These are phyloP conservation scores for Carex myosuroides DNA, from an alignment of 176 grass and related monocot genomes.

Conservation along the genomic window DNA sequence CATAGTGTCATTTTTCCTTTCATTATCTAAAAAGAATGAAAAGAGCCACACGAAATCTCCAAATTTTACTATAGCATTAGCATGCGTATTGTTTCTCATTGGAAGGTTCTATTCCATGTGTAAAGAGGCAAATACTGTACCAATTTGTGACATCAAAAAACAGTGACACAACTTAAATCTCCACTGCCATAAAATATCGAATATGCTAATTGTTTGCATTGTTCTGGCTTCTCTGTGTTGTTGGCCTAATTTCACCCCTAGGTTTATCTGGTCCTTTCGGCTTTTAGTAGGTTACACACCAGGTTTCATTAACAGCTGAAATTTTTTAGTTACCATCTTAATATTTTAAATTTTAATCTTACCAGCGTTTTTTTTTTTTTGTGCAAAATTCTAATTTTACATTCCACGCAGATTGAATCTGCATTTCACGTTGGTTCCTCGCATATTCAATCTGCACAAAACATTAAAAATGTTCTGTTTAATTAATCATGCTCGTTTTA, in stretches of 20 bases:
- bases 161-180: neutral
- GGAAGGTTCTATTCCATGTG: conserved; percentile 2
- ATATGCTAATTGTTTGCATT: neutral
- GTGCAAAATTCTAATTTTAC: too few species aligned
- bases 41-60: neutral
- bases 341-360: too few species aligned
- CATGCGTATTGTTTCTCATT: neutral
- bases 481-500: too few species aligned
- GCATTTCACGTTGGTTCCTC: too few species aligned
- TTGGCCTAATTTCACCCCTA: neutral
- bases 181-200: too few species aligned
- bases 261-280: neutral
- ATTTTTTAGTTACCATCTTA: too few species aligned
- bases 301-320: too few species aligned
- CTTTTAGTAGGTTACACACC: too few species aligned
- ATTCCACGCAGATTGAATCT: too few species aligned
- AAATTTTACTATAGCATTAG: neutral
- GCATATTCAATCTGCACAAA: too few species aligned
- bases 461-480: too few species aligned
- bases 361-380: too few species aligned
- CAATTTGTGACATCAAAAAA: neutral
- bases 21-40: neutral
- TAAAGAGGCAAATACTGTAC: neutral
- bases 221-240: neutral
- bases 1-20: neutral